These are phyloP conservation scores for Termitomyces sp. DNA, from an alignment of 768 basidiomycete species.

Conservation along the genomic window DNA sequence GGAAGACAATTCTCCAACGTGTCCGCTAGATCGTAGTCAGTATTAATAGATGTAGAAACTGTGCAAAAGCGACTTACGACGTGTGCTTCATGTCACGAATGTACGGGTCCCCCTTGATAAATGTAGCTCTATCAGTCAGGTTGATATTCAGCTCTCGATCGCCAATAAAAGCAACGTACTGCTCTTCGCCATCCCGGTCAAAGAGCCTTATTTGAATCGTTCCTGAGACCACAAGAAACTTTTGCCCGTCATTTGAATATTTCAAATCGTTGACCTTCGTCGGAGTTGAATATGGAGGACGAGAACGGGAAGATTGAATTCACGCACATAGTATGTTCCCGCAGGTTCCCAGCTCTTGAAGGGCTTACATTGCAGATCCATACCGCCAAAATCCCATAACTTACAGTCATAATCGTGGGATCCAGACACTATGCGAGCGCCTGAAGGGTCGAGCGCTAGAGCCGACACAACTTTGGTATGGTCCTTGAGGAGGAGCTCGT, in stretches of 20 bases:
- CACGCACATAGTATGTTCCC: slow-evolving; percentile 83
- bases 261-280: slow-evolving; percentile 85
- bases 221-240: slow-evolving; percentile 85
- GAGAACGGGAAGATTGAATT: slow-evolving; percentile 11
- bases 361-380: slow-evolving; percentile 86
- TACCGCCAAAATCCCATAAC: slow-evolving; percentile 99
- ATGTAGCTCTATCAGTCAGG: slow-evolving; percentile 64
- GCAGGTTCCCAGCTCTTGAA: slow-evolving; percentile 97
- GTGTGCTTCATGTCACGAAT: slow-evolving; percentile 99
- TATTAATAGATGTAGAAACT: neutral
- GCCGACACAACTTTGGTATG: slow-evolving; percentile 96
- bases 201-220: slow-evolving; percentile 87
- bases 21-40: slow-evolving; percentile 58
- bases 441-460: slow-evolving; percentile 88
- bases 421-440: slow-evolving; percentile 87
- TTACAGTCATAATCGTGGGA: slow-evolving; percentile 98
- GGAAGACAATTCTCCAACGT: slow-evolving; percentile 88
- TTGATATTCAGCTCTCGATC: slow-evolving; percentile 36
- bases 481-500: slow-evolving; percentile 91
- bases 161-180: slow-evolving; percentile 51
- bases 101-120: slow-evolving; percentile 95
- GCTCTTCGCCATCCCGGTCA: slow-evolving; percentile 89
- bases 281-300: slow-evolving; percentile 2
- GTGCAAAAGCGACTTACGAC: slow-evolving; percentile 54
- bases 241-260: slow-evolving; percentile 84